Evolutionary conservation across 2,329 filamentous ascomycete genomes (phyloP), one percentile per base, ranked within the genome.

Genomic region (Hansfordia pulvinata): DNA sequence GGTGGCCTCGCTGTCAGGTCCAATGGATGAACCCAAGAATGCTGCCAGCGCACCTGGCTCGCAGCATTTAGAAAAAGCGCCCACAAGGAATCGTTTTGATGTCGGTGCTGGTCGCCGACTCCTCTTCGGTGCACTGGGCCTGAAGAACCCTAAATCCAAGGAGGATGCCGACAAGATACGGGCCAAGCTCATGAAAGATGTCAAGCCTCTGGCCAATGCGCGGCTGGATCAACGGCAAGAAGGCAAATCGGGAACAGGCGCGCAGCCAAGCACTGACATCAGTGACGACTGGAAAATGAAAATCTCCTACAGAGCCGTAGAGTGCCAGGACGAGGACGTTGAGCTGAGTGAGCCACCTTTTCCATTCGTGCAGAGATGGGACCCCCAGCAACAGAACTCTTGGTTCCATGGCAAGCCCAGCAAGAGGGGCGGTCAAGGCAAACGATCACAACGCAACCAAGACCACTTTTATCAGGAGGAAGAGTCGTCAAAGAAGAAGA

Each of bases 351-450:
- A 81, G 18, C 86, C 88, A 0, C 82, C 86, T 0, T 94, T 92
- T 43, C 86, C 86, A 0, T 94, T 94, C 48, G 62, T 80, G 10
- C 85, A 94, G 49, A 69, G 81, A 24, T 94, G 86, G 88, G 83
- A 93, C 49, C 66, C 70, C 4, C 76, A 84, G 33, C 80, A 86
- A 41, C 64, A 69, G 47, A 36, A 40, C 18, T 35, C 34, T 10
- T 54, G 56, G 36, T 52, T 42, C 26, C 46, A 47, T 10, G 23
- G 23, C 3, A 57, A 58, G 37, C 53, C 50, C 22, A 50, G 47
- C 20, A 54, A 56, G 25, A 46, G 52, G 16, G 51, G 53, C 14
- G 51, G 49, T 19, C 69, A 60, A 35, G 53, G 58, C 28, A 75
- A 76, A 44, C 56, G 61, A 28, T 47, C 52, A 23, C 50, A 56